Conservation (phyloP, 345 rosid genomes). For the Adansonia digitata region DNA sequence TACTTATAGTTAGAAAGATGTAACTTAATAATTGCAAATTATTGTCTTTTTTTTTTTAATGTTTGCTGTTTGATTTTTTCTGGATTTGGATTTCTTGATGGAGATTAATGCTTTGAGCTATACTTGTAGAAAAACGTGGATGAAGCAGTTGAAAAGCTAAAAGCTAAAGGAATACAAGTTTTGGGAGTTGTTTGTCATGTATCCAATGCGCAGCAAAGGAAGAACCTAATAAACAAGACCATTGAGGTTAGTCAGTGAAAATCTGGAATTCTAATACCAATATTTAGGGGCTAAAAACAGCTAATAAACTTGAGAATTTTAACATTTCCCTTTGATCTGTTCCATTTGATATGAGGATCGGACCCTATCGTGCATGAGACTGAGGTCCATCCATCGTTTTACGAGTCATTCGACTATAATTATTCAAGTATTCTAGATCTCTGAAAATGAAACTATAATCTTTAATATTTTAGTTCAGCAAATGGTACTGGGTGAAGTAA, state of each 20-base stretch:
- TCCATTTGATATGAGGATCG: too few species aligned
- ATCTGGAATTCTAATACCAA: not conserved
- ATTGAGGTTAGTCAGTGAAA: constrained; percentile 44
- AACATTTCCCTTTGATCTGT: not conserved
- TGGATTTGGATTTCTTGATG: not conserved
- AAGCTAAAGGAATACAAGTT: constrained; percentile 60
- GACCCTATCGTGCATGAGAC: not conserved
- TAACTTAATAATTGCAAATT: not conserved
- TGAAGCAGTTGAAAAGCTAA: constrained; percentile 68
- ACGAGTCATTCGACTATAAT: not conserved
- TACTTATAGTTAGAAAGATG: not conserved
- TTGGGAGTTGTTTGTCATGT: constrained; percentile 88
- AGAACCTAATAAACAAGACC: constrained; percentile 55
- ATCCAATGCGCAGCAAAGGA: constrained; percentile 68
- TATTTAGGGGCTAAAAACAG: not conserved
- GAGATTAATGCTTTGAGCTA: not conserved
- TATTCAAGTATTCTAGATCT: not conserved
- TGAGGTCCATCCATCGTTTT: too few species aligned
- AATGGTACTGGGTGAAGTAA: not conserved
- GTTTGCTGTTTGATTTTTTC: not conserved
- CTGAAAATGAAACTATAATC: not conserved
- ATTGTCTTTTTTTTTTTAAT: not conserved
- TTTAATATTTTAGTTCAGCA: too few species aligned
- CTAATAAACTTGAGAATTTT: not conserved
- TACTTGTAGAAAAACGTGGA: constrained; percentile 64